Evolutionary conservation across 345 rosid species (phyloP), one percentile per base, ranked within the genome.

Genomic region (Brassica cretica): DNA sequence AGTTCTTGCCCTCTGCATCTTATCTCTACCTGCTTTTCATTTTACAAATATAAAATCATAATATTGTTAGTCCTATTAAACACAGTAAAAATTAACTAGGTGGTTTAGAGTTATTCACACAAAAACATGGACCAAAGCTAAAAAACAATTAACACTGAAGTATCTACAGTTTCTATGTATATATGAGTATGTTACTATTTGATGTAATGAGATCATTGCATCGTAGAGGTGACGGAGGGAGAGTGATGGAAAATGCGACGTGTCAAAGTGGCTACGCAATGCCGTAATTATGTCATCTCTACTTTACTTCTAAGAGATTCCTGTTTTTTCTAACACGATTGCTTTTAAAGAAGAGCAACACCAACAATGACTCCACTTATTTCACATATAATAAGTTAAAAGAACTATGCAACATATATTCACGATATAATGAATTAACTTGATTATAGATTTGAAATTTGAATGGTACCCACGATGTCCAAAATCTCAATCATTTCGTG

Each of bases 1-100:
- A 96, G 97, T 78, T 89, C 84, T 80, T 93, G 91, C 81, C 98
- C 99, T 85, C 90, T 90, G 82, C 99, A 96, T 81, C 83, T 91
- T 84, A 96, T 96, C 84, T 90, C 98, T 76, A 96, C 80, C 99
- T 96, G 97, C 81, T 82, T 79, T 35, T 19, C 19, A 21, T 49
- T 58, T 58, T 3, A 29, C 25, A 5, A 12, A 15, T 4, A 24
- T 4, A 35, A 24, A 35, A 11, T n/a, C 2, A 3, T 1, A 18
- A 15, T 1, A 35, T 2, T 46, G 7, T 79, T 68, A 68, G 66
- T 41, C 1, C 8, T 63, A 44, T 53, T 53, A 53, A 46, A 11
- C 12, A 67, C 53, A 69, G 44, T n/a, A 1, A 56, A 19, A 19
- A 7, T 19, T 32, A 7, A 32, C 0, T 21, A 15, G 8, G 21